phyloP scores from a whole-genome alignment of 257 asterid genomes.

The Craterostigma plantagineum region DNA sequence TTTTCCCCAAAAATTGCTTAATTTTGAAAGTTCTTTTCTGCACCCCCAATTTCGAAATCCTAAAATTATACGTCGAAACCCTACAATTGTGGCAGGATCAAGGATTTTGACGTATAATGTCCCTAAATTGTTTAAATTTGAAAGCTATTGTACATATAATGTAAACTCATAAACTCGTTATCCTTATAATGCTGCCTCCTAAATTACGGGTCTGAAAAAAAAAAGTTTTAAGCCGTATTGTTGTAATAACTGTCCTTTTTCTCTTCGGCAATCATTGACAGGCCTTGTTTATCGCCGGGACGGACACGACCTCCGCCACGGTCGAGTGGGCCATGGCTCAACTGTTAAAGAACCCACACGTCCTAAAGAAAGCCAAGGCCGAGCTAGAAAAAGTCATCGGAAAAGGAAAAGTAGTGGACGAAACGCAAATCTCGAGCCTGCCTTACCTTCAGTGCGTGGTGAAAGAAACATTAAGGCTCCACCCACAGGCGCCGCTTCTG shows the following conservation, averaged over 20 bases:
- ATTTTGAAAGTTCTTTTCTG: too few relatives aligned
- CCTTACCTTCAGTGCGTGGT: background rate
- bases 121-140: background rate
- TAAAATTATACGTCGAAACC: too few relatives aligned
- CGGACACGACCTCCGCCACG: slow-evolving; percentile 5
- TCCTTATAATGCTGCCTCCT: background rate
- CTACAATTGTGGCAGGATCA: background rate
- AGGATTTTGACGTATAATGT: background rate
- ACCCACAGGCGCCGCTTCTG: slow-evolving; percentile 1
- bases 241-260: background rate
- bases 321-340: slow-evolving; percentile 12
- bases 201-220: too few relatives aligned
- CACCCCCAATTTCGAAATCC: too few relatives aligned
- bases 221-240: too few relatives aligned
- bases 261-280: background rate
- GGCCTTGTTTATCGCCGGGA: slow-evolving; percentile 7
- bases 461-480: background rate
- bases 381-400: slow-evolving; percentile 7
- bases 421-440: slow-evolving; percentile 1
- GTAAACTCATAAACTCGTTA: background rate
- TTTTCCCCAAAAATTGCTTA: too few relatives aligned
- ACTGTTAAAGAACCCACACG: slow-evolving; percentile 1
- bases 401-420: background rate
- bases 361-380: background rate
- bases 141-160: background rate